phyloP scores from a whole-genome alignment of 192 early-diverging fungal genomes.

The Allomyces macrogynus region DNA sequence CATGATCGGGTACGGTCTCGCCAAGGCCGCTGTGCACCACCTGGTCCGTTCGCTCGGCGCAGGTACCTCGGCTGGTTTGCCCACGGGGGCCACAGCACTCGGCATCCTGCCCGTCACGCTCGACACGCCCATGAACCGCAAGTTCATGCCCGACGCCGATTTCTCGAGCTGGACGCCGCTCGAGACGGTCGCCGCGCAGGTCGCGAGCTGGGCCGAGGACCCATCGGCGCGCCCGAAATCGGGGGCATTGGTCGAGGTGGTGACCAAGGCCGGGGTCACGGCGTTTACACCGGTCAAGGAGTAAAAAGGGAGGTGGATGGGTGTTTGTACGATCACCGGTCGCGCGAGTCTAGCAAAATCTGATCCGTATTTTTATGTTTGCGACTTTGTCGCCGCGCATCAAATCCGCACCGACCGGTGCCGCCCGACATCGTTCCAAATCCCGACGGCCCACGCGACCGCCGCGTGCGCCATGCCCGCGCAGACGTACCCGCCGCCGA shows the following conservation, averaged over 20 bases:
- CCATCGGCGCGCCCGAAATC: conserved; percentile 14
- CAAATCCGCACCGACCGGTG: not conserved
- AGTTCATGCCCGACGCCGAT: conserved; percentile 67
- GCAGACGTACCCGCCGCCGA: not conserved
- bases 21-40: conserved; percentile 87
- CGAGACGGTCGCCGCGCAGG: conserved; percentile 40
- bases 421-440: not conserved
- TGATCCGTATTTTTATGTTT: too few relatives aligned
- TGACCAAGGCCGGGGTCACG: conserved; percentile 35
- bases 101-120: conserved; percentile 54
- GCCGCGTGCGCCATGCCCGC: not conserved
- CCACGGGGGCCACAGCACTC: conserved; percentile 36
- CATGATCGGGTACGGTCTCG: conserved; percentile 78
- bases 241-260: conserved; percentile 41
- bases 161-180: conserved; percentile 69
- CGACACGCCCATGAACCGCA: conserved; percentile 80
- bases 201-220: conserved; percentile 27
- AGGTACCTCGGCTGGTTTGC: conserved; percentile 43
- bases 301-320: too few relatives aligned
- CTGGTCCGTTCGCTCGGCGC: conserved; percentile 53
- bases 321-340: too few relatives aligned
- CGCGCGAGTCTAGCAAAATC: too few relatives aligned
- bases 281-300: conserved; percentile 10
- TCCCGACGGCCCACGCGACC: not conserved
- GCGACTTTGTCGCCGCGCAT: not conserved